Percentiles rank a stretch among this genome's conserved stretches.
phyloP scores from a whole-genome alignment of 2,329 filamentous ascomycete species.

The Fusarium globosum region DNA sequence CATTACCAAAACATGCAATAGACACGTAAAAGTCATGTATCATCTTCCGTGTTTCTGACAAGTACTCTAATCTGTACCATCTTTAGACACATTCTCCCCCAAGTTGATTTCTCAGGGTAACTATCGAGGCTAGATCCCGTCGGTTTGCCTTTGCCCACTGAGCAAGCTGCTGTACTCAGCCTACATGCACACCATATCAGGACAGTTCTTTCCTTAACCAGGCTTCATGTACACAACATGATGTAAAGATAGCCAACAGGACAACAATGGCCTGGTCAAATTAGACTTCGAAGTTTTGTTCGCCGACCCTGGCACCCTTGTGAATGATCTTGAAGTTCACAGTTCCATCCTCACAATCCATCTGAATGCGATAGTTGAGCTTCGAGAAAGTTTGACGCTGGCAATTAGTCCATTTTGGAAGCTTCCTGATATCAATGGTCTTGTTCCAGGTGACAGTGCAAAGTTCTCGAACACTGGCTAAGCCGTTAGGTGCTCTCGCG shows the following conservation, averaged over 20 bases:
- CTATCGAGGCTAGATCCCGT: neutral
- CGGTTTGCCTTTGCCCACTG: neutral
- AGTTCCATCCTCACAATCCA: constrained; percentile 36
- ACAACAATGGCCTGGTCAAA: constrained; percentile 6
- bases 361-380: constrained; percentile 14
- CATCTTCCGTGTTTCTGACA: neutral
- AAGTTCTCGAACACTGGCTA: neutral
- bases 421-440: accelerated
- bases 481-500: accelerated
- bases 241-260: neutral
- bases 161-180: neutral
- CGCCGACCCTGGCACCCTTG: constrained; percentile 11
- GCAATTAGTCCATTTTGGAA: constrained; percentile 28
- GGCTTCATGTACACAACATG: neutral
- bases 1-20: neutral
- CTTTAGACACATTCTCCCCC: neutral
- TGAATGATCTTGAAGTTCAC: constrained; percentile 38
- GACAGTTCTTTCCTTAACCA: neutral
- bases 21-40: neutral
- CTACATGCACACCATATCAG: neutral
- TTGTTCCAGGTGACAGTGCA: constrained; percentile 37
- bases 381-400: neutral
- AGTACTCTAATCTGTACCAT: neutral
- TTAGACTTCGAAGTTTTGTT: constrained; percentile 32
- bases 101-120: neutral